Conservation (phyloP, 2,329 filamentous ascomycete species). For the Neofusicoccum kwambonambiense region DNA sequence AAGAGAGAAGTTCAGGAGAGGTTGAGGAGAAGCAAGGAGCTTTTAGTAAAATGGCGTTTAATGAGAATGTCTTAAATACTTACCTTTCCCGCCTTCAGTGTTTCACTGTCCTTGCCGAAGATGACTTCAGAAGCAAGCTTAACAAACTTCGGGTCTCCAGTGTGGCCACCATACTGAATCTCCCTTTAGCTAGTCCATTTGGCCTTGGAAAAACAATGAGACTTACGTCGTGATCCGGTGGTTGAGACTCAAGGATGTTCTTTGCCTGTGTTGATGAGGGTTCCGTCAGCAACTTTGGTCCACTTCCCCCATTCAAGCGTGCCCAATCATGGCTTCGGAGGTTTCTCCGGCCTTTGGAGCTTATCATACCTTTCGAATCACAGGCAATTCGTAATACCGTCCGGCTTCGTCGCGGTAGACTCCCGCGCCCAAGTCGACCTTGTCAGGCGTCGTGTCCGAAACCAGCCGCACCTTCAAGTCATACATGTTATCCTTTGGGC, state of each 20-base stretch:
- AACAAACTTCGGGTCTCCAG: constrained; percentile 33
- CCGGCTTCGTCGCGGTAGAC: constrained; percentile 38
- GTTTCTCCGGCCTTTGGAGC: too few relatives aligned
- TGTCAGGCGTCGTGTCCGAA: constrained; percentile 28
- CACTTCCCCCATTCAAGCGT: too few relatives aligned
- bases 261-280: neutral
- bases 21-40: too few relatives aligned
- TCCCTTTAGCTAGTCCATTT: neutral
- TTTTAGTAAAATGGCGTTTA: too few relatives aligned
- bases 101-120: constrained; percentile 28
- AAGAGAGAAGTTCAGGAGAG: neutral
- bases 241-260: neutral
- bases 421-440: constrained; percentile 40
- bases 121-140: constrained; percentile 30
- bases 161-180: constrained; percentile 36
- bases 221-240: neutral
- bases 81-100: neutral
- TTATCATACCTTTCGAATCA: constrained; percentile 24
- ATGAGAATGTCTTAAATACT: neutral
- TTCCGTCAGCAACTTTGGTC: neutral
- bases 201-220: neutral
- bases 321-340: too few relatives aligned
- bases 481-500: constrained; percentile 35
- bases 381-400: constrained; percentile 32
- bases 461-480: constrained; percentile 33